A percentile compares a stretch with the other conserved stretches of the same genome.
phyloP scores from a whole-genome alignment of 306 rosid species.

The Lagenaria siceraria region DNA sequence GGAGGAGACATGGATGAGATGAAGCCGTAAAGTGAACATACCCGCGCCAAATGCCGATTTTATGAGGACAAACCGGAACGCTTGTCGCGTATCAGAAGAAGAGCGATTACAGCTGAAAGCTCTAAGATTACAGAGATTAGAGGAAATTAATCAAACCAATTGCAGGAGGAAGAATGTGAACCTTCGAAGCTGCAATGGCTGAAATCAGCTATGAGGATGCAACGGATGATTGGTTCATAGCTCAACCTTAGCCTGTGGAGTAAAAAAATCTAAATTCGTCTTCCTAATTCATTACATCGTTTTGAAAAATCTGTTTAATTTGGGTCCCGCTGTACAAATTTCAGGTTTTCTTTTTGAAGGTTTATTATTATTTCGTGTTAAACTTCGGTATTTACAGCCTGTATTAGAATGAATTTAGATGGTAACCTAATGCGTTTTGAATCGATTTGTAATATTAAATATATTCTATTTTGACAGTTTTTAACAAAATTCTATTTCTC shows the following conservation, averaged over 20 bases:
- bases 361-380: no score
- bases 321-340: neutral
- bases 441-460: no score
- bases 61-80: neutral
- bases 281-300: neutral
- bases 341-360: no score
- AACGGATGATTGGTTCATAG: neutral
- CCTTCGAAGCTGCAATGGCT: neutral
- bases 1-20: neutral
- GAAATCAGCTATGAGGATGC: neutral
- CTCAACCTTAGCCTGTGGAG: conserved; percentile 3
- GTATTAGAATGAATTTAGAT: no score
- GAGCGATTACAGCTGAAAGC: neutral
- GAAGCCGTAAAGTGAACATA: neutral
- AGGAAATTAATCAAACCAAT: neutral
- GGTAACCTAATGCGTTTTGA: no score
- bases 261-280: neutral
- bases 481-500: no score
- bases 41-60: neutral
- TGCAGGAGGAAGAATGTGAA: neutral
- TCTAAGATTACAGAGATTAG: neutral
- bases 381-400: no score
- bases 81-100: neutral
- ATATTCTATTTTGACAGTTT: no score
- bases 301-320: neutral